Conservation (phyloP, 2,329 filamentous ascomycete species). For the Verruconis gallopava region DNA sequence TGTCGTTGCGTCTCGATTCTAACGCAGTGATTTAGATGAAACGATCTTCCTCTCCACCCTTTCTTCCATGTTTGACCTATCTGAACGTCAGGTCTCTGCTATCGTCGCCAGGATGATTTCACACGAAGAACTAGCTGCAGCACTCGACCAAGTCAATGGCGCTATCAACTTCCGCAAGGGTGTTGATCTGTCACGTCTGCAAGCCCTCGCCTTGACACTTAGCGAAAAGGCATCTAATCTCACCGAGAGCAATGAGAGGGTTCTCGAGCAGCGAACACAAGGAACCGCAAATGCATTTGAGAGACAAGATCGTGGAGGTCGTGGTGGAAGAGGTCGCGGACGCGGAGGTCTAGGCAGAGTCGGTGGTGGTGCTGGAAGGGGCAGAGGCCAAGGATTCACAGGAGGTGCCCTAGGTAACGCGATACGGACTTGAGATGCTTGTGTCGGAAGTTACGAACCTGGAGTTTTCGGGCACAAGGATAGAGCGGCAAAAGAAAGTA, state of each 20-base stretch:
- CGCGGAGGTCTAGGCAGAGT: constrained; percentile 45
- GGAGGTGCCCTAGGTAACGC: constrained; percentile 59
- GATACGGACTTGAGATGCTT: constrained; percentile 29
- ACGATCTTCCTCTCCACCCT: constrained; percentile 79
- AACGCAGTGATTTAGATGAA: constrained; percentile 43
- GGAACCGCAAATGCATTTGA: constrained; percentile 93
- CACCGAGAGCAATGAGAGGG: constrained; percentile 95
- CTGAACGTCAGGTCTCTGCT: constrained; percentile 80
- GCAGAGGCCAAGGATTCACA: constrained; percentile 66
- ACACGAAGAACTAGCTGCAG: constrained; percentile 92
- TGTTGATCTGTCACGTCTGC: constrained; percentile 89
- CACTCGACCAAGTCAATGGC: constrained; percentile 92
- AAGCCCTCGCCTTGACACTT: constrained; percentile 85
- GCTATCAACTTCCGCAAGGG: constrained; percentile 99
- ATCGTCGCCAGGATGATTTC: constrained; percentile 99
- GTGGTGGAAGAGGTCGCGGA: constrained; percentile 46
- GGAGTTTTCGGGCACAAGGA: too few relatives aligned
- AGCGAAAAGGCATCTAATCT: constrained; percentile 93
- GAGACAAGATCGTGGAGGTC: constrained; percentile 68
- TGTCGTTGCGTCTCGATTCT: not conserved
- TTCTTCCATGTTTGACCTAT: constrained; percentile 88
- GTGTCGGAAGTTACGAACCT: too few relatives aligned
- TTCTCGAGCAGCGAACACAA: constrained; percentile 91
- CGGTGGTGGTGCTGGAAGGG: constrained; percentile 46
- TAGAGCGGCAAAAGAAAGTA: too few relatives aligned